phyloP scores from a whole-genome alignment of 2,329 filamentous ascomycete species.

The Colletotrichum sp. region DNA sequence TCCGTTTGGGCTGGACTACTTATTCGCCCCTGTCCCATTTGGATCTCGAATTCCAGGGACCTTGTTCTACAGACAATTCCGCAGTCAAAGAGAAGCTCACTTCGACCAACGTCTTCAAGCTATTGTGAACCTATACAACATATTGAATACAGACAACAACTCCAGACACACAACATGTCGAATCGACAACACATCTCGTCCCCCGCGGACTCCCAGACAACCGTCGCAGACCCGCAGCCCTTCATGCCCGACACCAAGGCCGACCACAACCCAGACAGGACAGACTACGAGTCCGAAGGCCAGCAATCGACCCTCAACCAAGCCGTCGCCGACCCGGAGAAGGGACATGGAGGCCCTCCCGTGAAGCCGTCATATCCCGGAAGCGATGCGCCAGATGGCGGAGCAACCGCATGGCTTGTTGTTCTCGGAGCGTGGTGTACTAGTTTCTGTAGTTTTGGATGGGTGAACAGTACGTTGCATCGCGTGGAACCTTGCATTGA shows the following conservation, averaged over 20 bases:
- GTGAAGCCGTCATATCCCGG: neutral
- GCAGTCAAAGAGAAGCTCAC: neutral
- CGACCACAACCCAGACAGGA: neutral
- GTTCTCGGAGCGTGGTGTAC: constrained; percentile 45
- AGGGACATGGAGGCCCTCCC: neutral
- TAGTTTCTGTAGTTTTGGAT: constrained; percentile 45
- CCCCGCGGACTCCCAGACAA: constrained; percentile 3
- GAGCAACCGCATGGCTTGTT: constrained; percentile 39
- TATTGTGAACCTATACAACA: neutral
- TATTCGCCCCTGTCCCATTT: neutral
- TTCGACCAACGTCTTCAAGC: neutral
- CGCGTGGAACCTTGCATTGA: neutral
- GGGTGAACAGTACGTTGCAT: constrained; percentile 32
- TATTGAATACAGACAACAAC: neutral
- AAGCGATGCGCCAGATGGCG: constrained; percentile 30
- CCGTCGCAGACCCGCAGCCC: neutral
- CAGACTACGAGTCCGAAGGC: constrained; percentile 6
- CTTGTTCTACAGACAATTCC: neutral
- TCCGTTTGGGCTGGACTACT: neutral
- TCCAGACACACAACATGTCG: neutral
- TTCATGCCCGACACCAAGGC: neutral
- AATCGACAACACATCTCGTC: neutral
- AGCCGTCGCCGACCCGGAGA: neutral
- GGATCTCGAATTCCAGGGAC: neutral
- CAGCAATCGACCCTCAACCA: neutral